Conservation (phyloP, 2,329 filamentous ascomycete genomes). For the Bipolaris sorokiniana region DNA sequence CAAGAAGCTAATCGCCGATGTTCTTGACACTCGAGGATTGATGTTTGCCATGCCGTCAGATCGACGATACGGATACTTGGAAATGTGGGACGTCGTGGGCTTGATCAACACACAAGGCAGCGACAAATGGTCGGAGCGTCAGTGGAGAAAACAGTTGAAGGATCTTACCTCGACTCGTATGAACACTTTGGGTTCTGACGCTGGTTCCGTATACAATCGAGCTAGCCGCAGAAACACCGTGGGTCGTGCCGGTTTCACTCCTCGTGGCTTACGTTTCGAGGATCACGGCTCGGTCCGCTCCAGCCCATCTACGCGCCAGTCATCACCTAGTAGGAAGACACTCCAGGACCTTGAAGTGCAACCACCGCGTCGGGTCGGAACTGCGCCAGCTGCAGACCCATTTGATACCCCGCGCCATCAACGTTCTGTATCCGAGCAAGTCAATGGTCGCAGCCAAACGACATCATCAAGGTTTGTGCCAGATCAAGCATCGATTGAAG, state of each 20-base stretch:
- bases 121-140: slow-evolving; percentile 77
- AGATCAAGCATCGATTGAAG: slow-evolving; percentile 38
- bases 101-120: slow-evolving; percentile 82
- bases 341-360: slow-evolving; percentile 30
- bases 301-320: slow-evolving; percentile 53
- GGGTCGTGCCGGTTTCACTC: slow-evolving; percentile 50
- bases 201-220: slow-evolving; percentile 48
- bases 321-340: slow-evolving; percentile 48
- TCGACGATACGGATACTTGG: slow-evolving; percentile 86
- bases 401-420: slow-evolving; percentile 51
- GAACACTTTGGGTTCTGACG: slow-evolving; percentile 52
- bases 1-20: slow-evolving; percentile 82
- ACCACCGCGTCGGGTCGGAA: slow-evolving; percentile 50
- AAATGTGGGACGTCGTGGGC: slow-evolving; percentile 81
- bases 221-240: slow-evolving; percentile 53
- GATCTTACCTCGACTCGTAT: slow-evolving; percentile 84
- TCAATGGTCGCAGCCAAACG: slow-evolving; percentile 51
- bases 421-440: slow-evolving; percentile 56
- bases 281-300: slow-evolving; percentile 52
- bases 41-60: slow-evolving; percentile 99
- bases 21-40: slow-evolving; percentile 82
- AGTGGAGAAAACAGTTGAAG: slow-evolving; percentile 90
- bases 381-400: slow-evolving; percentile 47
- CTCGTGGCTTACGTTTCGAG: slow-evolving; percentile 51
- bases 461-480: slow-evolving; percentile 51